phyloP scores from a whole-genome alignment of 202 grass and related monocot species.

The Musa balbisiana region DNA sequence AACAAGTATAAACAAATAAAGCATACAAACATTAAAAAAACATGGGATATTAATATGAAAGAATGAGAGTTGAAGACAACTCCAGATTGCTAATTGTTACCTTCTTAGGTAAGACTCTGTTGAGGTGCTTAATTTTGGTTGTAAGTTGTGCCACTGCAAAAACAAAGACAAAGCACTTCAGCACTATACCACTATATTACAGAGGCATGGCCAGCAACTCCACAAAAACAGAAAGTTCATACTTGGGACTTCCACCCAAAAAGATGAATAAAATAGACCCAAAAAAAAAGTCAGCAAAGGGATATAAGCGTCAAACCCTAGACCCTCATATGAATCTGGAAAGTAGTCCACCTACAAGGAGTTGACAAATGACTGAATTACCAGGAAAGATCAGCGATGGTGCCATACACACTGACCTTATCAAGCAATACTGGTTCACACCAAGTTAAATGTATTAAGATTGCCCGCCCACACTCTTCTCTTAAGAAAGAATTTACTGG shows the following conservation, averaged over 20 bases:
- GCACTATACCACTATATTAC: background rate
- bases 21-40: background rate
- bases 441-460: too few relatives aligned
- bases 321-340: too few relatives aligned
- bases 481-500: too few relatives aligned
- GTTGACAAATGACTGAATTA: too few relatives aligned
- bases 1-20: background rate
- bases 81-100: conserved; percentile 25
- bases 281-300: too few relatives aligned
- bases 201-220: background rate
- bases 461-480: too few relatives aligned
- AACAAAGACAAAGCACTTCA: conserved; percentile 16
- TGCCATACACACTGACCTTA: background rate
- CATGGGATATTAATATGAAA: background rate
- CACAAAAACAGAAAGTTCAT: background rate
- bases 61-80: background rate
- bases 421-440: background rate
- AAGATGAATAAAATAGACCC: background rate
- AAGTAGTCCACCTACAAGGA: too few relatives aligned
- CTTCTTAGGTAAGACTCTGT: conserved; percentile 80
- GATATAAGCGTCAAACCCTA: too few relatives aligned
- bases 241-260: background rate
- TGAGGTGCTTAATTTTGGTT: conserved; percentile 93
- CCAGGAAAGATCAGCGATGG: background rate
- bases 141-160: conserved; percentile 77